Evolutionary conservation across 768 basidiomycete species (phyloP).

Genomic region (Leccinum variicolor): DNA sequence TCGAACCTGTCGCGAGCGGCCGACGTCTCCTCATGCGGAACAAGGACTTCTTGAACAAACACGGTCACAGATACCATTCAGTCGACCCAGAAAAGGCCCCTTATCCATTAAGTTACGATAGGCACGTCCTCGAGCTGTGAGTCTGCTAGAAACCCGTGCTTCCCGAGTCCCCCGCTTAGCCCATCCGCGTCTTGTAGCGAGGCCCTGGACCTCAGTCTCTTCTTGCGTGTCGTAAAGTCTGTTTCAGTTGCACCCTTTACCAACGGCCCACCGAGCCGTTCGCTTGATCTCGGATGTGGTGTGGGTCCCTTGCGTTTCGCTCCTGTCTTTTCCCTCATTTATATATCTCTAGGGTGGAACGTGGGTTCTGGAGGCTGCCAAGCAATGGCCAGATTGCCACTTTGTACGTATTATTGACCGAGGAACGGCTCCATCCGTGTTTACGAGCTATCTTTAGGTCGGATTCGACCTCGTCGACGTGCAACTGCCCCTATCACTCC

Average conservation of each 20-base stretch:
- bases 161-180: constrained; percentile 5
- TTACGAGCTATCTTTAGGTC: constrained; percentile 42
- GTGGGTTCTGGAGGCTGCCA: constrained; percentile 73
- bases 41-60: constrained; percentile 59
- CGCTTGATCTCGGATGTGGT: constrained; percentile 72
- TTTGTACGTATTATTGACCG: constrained; percentile 46
- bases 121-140: constrained; percentile 64
- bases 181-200: constrained; percentile 38
- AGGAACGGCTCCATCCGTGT: neutral
- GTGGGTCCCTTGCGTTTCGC: constrained; percentile 37
- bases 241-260: constrained; percentile 58
- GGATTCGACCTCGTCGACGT: constrained; percentile 79
- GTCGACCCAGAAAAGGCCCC: constrained; percentile 75
- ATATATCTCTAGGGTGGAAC: constrained; percentile 48
- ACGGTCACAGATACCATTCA: constrained; percentile 64
- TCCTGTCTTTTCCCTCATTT: neutral
- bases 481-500: constrained; percentile 54
- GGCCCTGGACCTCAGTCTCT: constrained; percentile 49
- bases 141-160: constrained; percentile 20
- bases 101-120: constrained; percentile 73
- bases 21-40: constrained; percentile 32
- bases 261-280: constrained; percentile 46
- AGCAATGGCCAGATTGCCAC: constrained; percentile 61
- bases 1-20: constrained; percentile 22
- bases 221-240: constrained; percentile 47